Evolutionary conservation across 202 grass and related monocot genomes (phyloP), one percentile per base, ranked within the genome.

Genomic region (Setaria viridis): DNA sequence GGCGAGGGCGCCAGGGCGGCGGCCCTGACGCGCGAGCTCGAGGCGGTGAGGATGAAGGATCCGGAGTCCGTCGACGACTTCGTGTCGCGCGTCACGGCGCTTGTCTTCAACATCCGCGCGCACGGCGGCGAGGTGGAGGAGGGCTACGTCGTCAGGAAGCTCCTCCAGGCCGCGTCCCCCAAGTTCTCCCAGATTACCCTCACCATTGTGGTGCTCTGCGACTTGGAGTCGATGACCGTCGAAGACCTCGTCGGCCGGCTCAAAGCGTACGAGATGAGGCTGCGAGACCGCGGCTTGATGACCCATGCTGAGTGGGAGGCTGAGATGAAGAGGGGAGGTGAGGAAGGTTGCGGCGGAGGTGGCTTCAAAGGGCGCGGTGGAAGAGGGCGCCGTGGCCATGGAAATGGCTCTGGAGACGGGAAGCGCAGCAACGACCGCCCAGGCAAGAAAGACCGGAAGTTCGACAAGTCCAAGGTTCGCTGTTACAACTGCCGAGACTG

Each of bases 191-290:
- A 82, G 3, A 48, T 87, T 53, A 70, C 70, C 15, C 35, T 68
- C 12, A 48, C 37, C 8, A 80, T 64, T 0, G 72, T 67, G 72
- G 55, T 54, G 9, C 10, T 72, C 50, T 67, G 64, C 34, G 13
- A 65, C 14, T 37, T 81, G 53, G 45, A 53, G 29, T 4, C n/a
- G 2, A 57, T 82, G 33, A 41, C 37, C 6, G n/a, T 82, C 13
- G 78, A 79, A 2, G 78, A 78, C 15, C 67, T 88, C 17, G 80
- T 69, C 39, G 45, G 21, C 14, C 32, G 82, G 60, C 88, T 84
- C 0, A 20, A 72, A 6, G 78, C 70, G 2, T 72, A 86, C 20
- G 43, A 80, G 84, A 58, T 60, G 7, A 72, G 72, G 15, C 65
- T 55, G 41, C 60, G 37, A n/a, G 58, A 47, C 2, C 6, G 54